Base-by-base conservation (phyloP, 202 grass and related monocot genomes). In the Cymbopogon flexuosus region DNA sequence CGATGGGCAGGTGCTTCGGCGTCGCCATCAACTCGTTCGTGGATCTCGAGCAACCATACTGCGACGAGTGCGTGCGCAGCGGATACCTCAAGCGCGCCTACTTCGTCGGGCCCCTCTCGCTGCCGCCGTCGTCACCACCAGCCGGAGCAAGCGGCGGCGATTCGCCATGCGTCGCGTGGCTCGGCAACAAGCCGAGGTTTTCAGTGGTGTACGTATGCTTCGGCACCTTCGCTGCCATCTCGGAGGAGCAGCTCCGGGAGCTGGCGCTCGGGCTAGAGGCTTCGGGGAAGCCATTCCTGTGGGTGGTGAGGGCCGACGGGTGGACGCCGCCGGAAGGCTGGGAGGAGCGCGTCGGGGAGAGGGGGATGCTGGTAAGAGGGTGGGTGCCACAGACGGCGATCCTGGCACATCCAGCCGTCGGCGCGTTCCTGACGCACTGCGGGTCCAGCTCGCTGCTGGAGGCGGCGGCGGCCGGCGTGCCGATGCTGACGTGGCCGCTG, bases 401-500 rank as follows among this genome's bases (percentile, higher is more conserved):
- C 1, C 74, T 77, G 2, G 30, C 81, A 8, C 75, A 90, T 11
- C 30, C 30, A 0, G 80, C 79, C 3, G 69, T 87, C 3, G 88
- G 68, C 12, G 68, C 84, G 39, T 90, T 90, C 66, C 29, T 90
- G 62, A 81, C 88, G n/a, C 88, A 90, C 72, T 90, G 73, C 33
- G 84, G 88, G 21, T 31, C 29, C 1, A 79, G 31, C 76, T 79
- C 76, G 62, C 3, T 79, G 31, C 43, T 67, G 62, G 76, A 79
- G 51, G 79, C 89, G 4, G 68, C 52, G 30, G 16, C 73, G 45
- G 85, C 80, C 5, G 90, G 90, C 39, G 88, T 90, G 46, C 87
- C 83, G 10, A 19, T 88, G 72, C 84, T 95, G 85, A 92, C 89
- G 5, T 92, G 92, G 92, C 89, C 92, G 39, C 66, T 92, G 37